A percentile compares a stretch with the other conserved stretches of the same genome.
Evolutionary conservation across 768 basidiomycete species (phyloP).

Genomic region (Filobasidium floriforme): DNA sequence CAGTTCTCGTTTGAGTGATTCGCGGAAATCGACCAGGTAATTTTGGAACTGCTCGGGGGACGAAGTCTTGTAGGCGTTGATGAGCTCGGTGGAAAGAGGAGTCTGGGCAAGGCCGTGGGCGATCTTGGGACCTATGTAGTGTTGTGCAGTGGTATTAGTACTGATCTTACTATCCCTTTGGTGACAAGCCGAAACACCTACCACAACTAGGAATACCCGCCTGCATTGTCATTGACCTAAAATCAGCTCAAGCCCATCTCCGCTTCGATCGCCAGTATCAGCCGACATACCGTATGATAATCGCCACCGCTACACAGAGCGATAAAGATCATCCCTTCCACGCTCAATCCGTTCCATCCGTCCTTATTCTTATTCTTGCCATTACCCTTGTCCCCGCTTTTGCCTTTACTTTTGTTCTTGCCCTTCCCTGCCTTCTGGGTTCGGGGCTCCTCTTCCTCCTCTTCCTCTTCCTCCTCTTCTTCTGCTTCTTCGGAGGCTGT

Average conservation of each 20-base stretch:
- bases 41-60: slow-evolving; percentile 49
- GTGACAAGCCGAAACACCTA: slow-evolving; percentile 18
- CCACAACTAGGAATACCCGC: slow-evolving; percentile 37
- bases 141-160: neutral
- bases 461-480: slow-evolving; percentile 25
- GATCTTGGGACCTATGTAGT: slow-evolving; percentile 47
- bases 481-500: slow-evolving; percentile 24
- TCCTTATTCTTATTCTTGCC: too few species aligned
- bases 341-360: slow-evolving; percentile 43
- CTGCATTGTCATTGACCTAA: slow-evolving; percentile 9
- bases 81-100: slow-evolving; percentile 64
- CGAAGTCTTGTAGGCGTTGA: slow-evolving; percentile 55
- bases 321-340: slow-evolving; percentile 68
- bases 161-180: too few species aligned
- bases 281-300: slow-evolving; percentile 57
- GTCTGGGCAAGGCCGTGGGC: slow-evolving; percentile 71
- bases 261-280: neutral
- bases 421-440: too few species aligned
- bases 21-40: slow-evolving; percentile 57
- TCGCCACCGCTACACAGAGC: slow-evolving; percentile 84
- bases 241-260: neutral
- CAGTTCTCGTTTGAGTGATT: slow-evolving; percentile 58
- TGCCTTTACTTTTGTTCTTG: too few species aligned
- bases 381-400: too few species aligned
- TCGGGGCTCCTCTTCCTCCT: too few species aligned